A percentile compares a stretch with the other conserved stretches of the same genome.
These are phyloP conservation scores for Globisporangium canariense DNA, from an alignment of 352 stramenopile genomes.

Conservation along the genomic window DNA sequence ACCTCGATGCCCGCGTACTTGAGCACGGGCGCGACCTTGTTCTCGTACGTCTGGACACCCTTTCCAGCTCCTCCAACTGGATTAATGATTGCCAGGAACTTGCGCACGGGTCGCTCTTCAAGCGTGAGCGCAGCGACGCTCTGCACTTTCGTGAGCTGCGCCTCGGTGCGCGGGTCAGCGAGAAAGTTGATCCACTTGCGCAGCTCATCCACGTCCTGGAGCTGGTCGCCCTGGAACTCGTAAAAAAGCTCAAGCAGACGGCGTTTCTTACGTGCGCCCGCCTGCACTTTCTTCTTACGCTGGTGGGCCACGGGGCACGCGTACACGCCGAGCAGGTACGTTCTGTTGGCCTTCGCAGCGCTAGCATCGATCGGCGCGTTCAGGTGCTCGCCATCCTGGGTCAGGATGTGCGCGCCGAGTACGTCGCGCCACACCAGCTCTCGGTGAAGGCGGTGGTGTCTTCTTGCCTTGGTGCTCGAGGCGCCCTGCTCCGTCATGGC, in stretches of 20 bases:
- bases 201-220: conserved; percentile 34
- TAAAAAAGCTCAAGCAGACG: conserved; percentile 44
- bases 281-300: conserved; percentile 16
- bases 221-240: conserved; percentile 34
- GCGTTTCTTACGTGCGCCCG: conserved; percentile 33
- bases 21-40: conserved; percentile 51
- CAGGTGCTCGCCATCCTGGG: conserved; percentile 36
- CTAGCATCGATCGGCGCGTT: conserved; percentile 17
- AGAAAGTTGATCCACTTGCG: conserved; percentile 45
- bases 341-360: conserved; percentile 6
- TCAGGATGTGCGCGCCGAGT: conserved; percentile 53
- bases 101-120: conserved; percentile 21
- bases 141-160: conserved; percentile 17
- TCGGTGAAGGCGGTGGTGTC: conserved; percentile 11
- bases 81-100: conserved; percentile 73
- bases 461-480: not conserved
- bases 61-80: conserved; percentile 58
- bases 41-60: conserved; percentile 48
- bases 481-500: conserved; percentile 8
- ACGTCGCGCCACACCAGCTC: conserved; percentile 44
- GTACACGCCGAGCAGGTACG: conserved; percentile 48
- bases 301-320: conserved; percentile 30
- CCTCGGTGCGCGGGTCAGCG: conserved; percentile 38
- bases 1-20: conserved; percentile 47
- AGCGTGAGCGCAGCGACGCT: conserved; percentile 33